These are phyloP conservation scores for Tetracentron sinense DNA, from an alignment of 164 flowering plant species.

Conservation along the genomic window DNA sequence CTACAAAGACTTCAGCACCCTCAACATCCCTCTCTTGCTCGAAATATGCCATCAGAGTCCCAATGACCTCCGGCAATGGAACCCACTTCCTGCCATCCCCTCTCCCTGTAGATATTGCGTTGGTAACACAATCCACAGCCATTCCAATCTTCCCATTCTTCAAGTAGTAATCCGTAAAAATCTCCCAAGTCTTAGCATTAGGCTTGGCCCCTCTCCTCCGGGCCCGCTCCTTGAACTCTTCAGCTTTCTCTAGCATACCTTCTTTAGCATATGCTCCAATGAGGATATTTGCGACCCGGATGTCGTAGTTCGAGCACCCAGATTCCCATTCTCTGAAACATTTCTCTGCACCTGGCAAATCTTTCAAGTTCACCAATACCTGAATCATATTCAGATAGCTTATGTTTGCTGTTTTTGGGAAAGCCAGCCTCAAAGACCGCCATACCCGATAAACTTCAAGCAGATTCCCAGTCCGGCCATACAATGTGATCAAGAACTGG, in stretches of 20 bases:
- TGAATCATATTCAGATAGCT: conserved; percentile 87
- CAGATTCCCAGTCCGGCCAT: conserved; percentile 68
- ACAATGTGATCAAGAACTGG: conserved; percentile 78
- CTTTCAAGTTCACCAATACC: conserved; percentile 71
- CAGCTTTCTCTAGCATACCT: conserved; percentile 54
- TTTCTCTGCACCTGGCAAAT: conserved; percentile 89
- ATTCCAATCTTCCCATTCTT: conserved; percentile 42
- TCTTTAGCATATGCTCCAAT: conserved; percentile 63
- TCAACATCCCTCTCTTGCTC: conserved; percentile 77
- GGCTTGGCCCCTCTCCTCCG: conserved; percentile 60
- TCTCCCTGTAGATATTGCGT: conserved; percentile 57
- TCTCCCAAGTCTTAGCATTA: conserved; percentile 85
- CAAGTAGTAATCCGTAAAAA: conserved; percentile 63
- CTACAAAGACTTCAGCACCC: conserved; percentile 70
- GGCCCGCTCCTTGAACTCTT: conserved; percentile 48
- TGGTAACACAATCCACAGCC: conserved; percentile 55
- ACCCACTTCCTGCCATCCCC: conserved; percentile 74
- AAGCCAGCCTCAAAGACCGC: conserved; percentile 83
- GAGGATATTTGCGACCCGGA: conserved; percentile 64
- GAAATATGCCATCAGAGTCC: conserved; percentile 57
- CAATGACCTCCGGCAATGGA: conserved; percentile 41
- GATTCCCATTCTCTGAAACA: conserved; percentile 83
- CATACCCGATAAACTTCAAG: conserved; percentile 80
- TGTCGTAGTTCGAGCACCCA: conserved; percentile 61
- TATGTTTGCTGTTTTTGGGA: conserved; percentile 63